phyloP scores from a whole-genome alignment of 148 eudicot genomes.

The Camellia japonica region DNA sequence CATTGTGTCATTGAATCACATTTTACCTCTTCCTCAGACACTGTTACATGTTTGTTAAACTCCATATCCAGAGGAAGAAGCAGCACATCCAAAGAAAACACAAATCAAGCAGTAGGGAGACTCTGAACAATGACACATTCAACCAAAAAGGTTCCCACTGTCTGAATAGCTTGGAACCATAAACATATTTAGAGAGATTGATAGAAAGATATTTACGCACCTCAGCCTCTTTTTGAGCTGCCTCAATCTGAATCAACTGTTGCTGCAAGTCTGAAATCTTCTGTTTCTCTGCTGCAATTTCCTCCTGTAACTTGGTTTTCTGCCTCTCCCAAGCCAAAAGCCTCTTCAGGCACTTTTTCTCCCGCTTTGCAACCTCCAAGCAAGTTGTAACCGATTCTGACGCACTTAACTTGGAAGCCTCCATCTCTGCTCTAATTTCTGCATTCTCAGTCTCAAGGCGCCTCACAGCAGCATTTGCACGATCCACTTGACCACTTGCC shows the following conservation, averaged over 20 bases:
- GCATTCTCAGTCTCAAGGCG: conserved; percentile 95
- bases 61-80: not conserved
- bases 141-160: not conserved
- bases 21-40: not conserved
- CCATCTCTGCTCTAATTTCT: conserved; percentile 97
- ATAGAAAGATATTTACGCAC: conserved; percentile 26
- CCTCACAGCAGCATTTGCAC: conserved; percentile 82
- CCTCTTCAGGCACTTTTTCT: conserved; percentile 83
- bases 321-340: conserved; percentile 96
- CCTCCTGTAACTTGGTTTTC: conserved; percentile 80
- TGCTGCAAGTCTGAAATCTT: conserved; percentile 61
- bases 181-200: conserved; percentile 1
- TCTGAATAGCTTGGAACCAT: not conserved
- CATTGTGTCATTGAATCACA: not conserved
- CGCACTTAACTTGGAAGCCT: conserved; percentile 93
- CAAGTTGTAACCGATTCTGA: conserved; percentile 83
- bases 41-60: not conserved
- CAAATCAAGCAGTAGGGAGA: not conserved
- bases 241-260: conserved; percentile 56
- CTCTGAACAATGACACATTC: not conserved
- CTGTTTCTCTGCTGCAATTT: conserved; percentile 72
- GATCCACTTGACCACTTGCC: conserved; percentile 91
- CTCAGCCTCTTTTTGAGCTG: conserved; percentile 73
- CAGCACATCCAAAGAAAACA: not conserved
- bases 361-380: conserved; percentile 86